A percentile compares a stretch with the other conserved stretches of the same genome.
Conservation (phyloP, 1,139 yeast species). For the Geotrichum carabidarum region DNA sequence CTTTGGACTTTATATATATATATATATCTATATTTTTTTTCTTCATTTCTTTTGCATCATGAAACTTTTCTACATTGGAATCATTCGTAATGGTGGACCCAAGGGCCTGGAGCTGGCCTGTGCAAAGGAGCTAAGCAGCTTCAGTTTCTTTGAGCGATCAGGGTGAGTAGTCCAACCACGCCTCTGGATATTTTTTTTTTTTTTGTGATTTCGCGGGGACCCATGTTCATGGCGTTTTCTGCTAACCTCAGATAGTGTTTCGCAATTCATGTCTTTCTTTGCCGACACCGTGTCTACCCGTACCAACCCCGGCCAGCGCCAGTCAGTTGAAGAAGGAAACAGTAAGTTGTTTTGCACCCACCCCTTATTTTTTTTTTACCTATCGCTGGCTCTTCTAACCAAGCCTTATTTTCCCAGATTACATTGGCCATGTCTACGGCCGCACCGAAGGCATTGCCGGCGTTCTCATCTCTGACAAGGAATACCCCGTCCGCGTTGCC, state of each 20-base stretch:
- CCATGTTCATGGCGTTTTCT: too few species aligned
- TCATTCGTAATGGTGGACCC: constrained; percentile 58
- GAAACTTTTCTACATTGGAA: constrained; percentile 89
- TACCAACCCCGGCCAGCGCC: constrained; percentile 86
- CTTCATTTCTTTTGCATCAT: constrained; percentile 38
- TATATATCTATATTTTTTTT: too few species aligned
- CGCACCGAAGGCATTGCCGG: constrained; percentile 92
- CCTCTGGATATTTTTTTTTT: neutral
- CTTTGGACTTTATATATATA: neutral
- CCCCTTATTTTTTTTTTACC: neutral
- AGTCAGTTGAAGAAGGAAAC: constrained; percentile 84
- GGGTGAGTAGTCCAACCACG: constrained; percentile 34
- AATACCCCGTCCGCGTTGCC: constrained; percentile 97
- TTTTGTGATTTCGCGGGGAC: neutral
- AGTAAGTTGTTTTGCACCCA: constrained; percentile 27
- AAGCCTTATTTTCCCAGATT: constrained; percentile 37
- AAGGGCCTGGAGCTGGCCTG: constrained; percentile 69
- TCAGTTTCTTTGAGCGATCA: constrained; percentile 79
- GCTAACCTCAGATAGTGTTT: constrained; percentile 27
- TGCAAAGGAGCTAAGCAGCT: constrained; percentile 77
- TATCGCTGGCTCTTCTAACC: neutral
- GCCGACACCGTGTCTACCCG: constrained; percentile 86
- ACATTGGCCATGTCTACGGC: constrained; percentile 87
- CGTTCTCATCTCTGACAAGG: constrained; percentile 86
- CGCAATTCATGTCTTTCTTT: constrained; percentile 91